Percentiles rank a stretch among this genome's conserved stretches.
Evolutionary conservation across 768 basidiomycete genomes (phyloP).

Genomic region (Lactarius pseudohatsudake): DNA sequence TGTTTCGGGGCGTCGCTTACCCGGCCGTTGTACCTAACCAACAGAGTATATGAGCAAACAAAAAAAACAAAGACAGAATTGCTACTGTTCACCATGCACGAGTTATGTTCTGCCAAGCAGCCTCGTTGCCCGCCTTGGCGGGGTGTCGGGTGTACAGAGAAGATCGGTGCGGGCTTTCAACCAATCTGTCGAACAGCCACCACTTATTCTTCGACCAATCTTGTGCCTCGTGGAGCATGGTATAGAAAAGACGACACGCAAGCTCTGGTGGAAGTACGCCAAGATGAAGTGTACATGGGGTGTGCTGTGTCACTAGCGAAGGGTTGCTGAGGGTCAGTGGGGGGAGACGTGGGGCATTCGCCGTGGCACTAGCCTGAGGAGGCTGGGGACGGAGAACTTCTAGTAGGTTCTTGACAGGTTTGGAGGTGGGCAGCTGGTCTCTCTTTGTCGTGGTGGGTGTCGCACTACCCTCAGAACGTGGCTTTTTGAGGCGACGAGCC

Average conservation of each 20-base stretch:
- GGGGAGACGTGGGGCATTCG: conserved; percentile 41
- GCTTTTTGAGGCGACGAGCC: conserved; percentile 10
- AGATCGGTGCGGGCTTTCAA: conserved; percentile 83
- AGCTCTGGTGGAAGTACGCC: conserved; percentile 71
- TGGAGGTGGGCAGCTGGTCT: conserved; percentile 5
- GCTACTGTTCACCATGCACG: conserved; percentile 59
- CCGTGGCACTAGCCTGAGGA: background rate
- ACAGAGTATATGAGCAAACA: background rate
- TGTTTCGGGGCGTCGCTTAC: conserved; percentile 51
- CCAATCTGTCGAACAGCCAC: conserved; percentile 81
- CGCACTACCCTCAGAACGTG: conserved; percentile 9
- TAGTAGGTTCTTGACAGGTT: conserved; percentile 24
- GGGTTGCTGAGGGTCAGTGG: conserved; percentile 66
- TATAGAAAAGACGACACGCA: conserved; percentile 72
- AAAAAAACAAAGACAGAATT: background rate
- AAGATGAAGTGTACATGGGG: conserved; percentile 72
- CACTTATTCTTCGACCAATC: conserved; percentile 74
- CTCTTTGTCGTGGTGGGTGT: background rate
- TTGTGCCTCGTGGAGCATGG: conserved; percentile 60
- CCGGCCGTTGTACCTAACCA: conserved; percentile 75
- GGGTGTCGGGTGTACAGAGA: conserved; percentile 64
- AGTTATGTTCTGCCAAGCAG: conserved; percentile 68
- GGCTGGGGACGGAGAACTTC: conserved; percentile 28
- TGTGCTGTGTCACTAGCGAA: conserved; percentile 62
- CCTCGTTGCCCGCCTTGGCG: conserved; percentile 37